These are phyloP conservation scores for Coemansia sp. DNA, from an alignment of 192 early-diverging fungal genomes.

Conservation along the genomic window DNA sequence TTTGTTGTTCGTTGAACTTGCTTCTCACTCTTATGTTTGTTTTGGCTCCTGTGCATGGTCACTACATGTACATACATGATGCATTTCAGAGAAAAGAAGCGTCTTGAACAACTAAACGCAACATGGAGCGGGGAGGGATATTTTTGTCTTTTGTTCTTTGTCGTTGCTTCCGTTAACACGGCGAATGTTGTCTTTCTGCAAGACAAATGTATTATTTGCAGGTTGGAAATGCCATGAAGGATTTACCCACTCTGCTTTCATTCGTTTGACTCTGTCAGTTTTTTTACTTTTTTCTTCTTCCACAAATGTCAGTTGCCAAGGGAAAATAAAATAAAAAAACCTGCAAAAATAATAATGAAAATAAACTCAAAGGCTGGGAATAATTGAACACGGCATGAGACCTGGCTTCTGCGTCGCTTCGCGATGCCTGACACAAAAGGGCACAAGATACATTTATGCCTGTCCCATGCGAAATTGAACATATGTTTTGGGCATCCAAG, in stretches of 20 bases:
- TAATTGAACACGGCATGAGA: not conserved
- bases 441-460: not conserved
- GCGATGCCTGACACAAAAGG: not conserved
- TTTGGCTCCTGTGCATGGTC: not conserved
- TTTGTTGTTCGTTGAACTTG: no score
- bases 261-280: not conserved
- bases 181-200: not conserved
- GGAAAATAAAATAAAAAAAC: not conserved
- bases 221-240: not conserved
- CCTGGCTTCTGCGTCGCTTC: constrained; percentile 1
- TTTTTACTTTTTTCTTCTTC: not conserved
- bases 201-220: constrained; percentile 4
- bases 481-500: no score
- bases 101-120: not conserved
- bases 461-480: no score
- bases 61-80: constrained; percentile 2
- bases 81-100: not conserved
- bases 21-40: not conserved
- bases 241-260: no score
- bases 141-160: not conserved
- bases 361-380: not conserved
- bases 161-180: not conserved
- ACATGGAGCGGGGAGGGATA: not conserved
- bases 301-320: not conserved
- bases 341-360: not conserved